A percentile compares a stretch with the other conserved stretches of the same genome.
Conservation (phyloP, 176 grass and related monocot species). For the Urochloa ruziziensis region DNA sequence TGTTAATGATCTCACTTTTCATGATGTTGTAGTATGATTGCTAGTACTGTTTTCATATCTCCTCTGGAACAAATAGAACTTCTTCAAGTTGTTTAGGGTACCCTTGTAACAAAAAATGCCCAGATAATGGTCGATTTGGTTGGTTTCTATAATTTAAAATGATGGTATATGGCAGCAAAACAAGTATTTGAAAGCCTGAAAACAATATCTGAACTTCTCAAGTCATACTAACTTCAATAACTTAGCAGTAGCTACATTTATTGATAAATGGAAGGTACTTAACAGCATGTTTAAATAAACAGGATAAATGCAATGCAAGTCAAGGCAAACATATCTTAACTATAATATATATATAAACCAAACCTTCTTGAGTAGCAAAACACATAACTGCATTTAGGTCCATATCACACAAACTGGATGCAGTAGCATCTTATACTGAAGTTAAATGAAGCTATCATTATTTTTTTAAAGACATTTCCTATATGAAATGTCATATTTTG, state of each 20-base stretch:
- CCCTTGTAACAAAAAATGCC: too few species aligned
- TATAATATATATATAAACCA: background rate
- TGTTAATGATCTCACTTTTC: too few species aligned
- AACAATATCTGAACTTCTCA: background rate
- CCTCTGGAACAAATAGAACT: too few species aligned
- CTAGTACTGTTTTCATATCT: too few species aligned
- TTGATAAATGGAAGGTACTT: background rate
- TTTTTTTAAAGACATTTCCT: background rate
- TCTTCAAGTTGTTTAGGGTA: too few species aligned
- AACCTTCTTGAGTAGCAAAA: background rate
- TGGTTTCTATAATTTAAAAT: background rate
- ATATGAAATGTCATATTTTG: too few species aligned
- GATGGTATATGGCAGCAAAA: background rate
- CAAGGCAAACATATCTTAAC: background rate
- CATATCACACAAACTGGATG: background rate
- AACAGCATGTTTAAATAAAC: background rate
- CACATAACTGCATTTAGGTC: background rate
- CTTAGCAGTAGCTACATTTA: background rate
- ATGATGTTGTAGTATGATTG: too few species aligned
- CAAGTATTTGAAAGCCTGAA: too few species aligned
- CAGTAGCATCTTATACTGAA: background rate
- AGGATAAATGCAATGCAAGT: background rate
- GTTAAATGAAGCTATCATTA: background rate
- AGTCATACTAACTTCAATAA: background rate
- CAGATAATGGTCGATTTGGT: too few species aligned